These are phyloP conservation scores for Ceratocystis cubensis DNA, from an alignment of 2,329 filamentous ascomycete species.

Conservation along the genomic window DNA sequence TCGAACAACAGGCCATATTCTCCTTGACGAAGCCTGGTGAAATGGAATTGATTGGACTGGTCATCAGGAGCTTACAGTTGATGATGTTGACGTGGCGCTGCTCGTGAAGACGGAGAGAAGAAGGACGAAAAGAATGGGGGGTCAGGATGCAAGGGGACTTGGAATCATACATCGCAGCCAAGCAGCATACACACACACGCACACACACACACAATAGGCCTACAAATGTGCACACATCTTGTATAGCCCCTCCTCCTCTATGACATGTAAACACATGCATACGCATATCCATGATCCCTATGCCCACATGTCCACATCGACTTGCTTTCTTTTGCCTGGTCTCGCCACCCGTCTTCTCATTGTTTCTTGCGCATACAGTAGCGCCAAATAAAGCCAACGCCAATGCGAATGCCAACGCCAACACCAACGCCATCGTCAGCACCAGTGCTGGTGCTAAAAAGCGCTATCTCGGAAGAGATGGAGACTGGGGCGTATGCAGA, in stretches of 20 bases:
- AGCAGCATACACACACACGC: neutral
- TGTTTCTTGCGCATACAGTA: neutral
- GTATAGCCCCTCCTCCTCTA: too few relatives aligned
- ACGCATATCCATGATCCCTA: too few relatives aligned
- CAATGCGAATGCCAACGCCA: too few relatives aligned
- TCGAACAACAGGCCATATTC: neutral
- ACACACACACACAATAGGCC: too few relatives aligned
- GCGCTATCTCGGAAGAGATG: constrained; percentile 7
- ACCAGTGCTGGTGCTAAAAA: neutral
- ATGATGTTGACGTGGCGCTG: constrained; percentile 5
- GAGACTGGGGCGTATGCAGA: neutral
- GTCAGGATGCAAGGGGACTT: neutral
- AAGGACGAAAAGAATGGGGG: neutral
- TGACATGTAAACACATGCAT: too few relatives aligned
- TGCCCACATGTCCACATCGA: too few relatives aligned
- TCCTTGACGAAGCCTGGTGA: too few relatives aligned
- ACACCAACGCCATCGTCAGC: too few relatives aligned
- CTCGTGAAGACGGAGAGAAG: neutral
- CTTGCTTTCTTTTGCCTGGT: neutral
- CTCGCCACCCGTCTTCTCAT: neutral
- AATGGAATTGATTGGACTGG: too few relatives aligned
- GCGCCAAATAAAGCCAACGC: neutral
- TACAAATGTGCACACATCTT: too few relatives aligned
- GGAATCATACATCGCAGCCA: neutral
- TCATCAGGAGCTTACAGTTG: neutral